These are phyloP conservation scores for Jamesozyma lodderae DNA, from an alignment of 805 yeast genomes.

Conservation along the genomic window DNA sequence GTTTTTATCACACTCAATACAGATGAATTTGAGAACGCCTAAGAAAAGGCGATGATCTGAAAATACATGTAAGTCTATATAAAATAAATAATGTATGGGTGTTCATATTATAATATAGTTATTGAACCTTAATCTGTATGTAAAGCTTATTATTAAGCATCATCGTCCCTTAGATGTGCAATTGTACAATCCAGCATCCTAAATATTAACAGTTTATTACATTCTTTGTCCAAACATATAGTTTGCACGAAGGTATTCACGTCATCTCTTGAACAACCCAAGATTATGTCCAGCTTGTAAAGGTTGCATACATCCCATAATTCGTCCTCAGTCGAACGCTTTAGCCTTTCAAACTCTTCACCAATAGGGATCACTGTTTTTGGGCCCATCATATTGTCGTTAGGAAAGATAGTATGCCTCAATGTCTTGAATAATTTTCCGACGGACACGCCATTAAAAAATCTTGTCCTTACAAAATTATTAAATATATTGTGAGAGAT, in stretches of 20 bases:
- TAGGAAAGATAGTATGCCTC: conserved; percentile 28
- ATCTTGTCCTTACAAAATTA: conserved; percentile 27
- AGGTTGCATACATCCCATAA: conserved; percentile 18
- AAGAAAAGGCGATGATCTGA: too few species aligned
- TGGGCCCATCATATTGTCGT: conserved; percentile 43
- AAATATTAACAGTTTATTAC: conserved; percentile 38
- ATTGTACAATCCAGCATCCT: conserved; percentile 36
- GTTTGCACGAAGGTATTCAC: conserved; percentile 21
- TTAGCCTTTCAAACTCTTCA: conserved; percentile 31
- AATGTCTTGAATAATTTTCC: not conserved
- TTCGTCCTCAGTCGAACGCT: conserved; percentile 20
- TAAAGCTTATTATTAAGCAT: too few species aligned
- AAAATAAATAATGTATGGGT: too few species aligned
- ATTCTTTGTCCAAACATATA: conserved; percentile 31
- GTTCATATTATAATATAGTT: too few species aligned
- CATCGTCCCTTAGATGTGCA: conserved; percentile 15
- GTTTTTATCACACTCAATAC: too few species aligned
- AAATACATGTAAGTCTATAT: too few species aligned
- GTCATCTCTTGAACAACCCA: conserved; percentile 19
- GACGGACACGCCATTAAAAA: conserved; percentile 17
- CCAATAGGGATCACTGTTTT: conserved; percentile 35
- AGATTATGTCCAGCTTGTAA: conserved; percentile 10
- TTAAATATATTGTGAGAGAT: conserved; percentile 13
- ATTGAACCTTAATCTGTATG: too few species aligned
- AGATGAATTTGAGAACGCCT: too few species aligned